phyloP scores from a whole-genome alignment of 176 grass and related monocot species.

The Eremochloa ophiuroides region DNA sequence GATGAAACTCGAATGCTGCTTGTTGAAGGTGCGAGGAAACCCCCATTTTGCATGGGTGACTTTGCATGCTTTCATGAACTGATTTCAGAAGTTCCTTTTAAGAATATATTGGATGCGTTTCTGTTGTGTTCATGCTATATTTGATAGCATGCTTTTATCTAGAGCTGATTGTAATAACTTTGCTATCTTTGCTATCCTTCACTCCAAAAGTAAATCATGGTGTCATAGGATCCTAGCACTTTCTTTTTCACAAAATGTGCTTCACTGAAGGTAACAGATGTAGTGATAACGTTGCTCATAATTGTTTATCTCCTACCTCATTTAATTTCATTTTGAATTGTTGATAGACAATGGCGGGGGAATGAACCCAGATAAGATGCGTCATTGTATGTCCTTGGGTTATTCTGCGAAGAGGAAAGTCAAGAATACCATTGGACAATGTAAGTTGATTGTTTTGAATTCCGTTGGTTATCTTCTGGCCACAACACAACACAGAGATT shows the following conservation, averaged over 20 bases:
- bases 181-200: background rate
- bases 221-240: background rate
- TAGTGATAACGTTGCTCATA: background rate
- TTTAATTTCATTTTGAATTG: slow-evolving; percentile 1
- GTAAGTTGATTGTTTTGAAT: slow-evolving; percentile 40
- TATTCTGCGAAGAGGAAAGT: slow-evolving; percentile 86
- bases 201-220: background rate
- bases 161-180: background rate
- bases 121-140: background rate
- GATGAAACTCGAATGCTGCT: slow-evolving; percentile 64
- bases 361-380: slow-evolving; percentile 92
- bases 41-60: slow-evolving; percentile 1
- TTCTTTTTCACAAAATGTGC: background rate
- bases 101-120: background rate
- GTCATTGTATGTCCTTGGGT: slow-evolving; percentile 95
- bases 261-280: background rate
- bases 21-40: slow-evolving; percentile 57
- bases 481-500: background rate
- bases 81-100: background rate
- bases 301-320: background rate
- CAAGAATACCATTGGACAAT: slow-evolving; percentile 85
- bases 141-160: background rate
- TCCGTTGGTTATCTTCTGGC: background rate
- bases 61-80: background rate
- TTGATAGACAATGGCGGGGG: slow-evolving; percentile 82